Percentiles rank a stretch among this genome's conserved stretches.
phyloP scores from a whole-genome alignment of 2,329 filamentous ascomycete species.

The Emericellopsis cladophorae region DNA sequence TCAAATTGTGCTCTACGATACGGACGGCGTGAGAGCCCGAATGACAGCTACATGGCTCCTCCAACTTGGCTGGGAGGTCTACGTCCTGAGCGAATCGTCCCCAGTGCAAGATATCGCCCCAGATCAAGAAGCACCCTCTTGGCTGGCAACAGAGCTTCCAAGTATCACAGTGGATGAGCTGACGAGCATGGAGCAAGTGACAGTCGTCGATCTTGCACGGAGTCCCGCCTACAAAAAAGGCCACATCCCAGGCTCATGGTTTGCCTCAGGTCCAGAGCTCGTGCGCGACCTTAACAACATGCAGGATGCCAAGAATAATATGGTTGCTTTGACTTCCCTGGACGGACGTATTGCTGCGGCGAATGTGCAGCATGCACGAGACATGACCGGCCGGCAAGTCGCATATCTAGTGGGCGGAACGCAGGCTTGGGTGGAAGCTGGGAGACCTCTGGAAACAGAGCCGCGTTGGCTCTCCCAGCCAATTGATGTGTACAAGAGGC shows the following conservation, averaged over 20 bases:
- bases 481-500: conserved; percentile 17
- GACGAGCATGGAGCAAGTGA: conserved; percentile 4
- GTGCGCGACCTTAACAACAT: conserved; percentile 9
- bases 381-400: conserved; percentile 3
- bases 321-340: conserved; percentile 12
- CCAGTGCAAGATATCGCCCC: conserved; percentile 5
- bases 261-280: conserved; percentile 17
- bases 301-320: conserved; percentile 4
- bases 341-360: conserved; percentile 5
- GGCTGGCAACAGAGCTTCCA: background rate
- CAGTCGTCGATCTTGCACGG: conserved; percentile 14
- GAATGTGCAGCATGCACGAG: conserved; percentile 4
- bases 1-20: conserved; percentile 15
- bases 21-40: conserved; percentile 13
- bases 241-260: conserved; percentile 16
- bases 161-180: conserved; percentile 5
- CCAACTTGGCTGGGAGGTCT: conserved; percentile 17
- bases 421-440: conserved; percentile 10
- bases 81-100: conserved; percentile 9
- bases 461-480: conserved; percentile 14
- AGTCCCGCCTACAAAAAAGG: conserved; percentile 14
- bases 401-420: conserved; percentile 13
- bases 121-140: conserved; percentile 1
- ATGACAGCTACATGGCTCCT: conserved; percentile 16
- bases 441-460: conserved; percentile 10